phyloP scores from a whole-genome alignment of 177 flowering plant genomes.

The Viscum album region DNA sequence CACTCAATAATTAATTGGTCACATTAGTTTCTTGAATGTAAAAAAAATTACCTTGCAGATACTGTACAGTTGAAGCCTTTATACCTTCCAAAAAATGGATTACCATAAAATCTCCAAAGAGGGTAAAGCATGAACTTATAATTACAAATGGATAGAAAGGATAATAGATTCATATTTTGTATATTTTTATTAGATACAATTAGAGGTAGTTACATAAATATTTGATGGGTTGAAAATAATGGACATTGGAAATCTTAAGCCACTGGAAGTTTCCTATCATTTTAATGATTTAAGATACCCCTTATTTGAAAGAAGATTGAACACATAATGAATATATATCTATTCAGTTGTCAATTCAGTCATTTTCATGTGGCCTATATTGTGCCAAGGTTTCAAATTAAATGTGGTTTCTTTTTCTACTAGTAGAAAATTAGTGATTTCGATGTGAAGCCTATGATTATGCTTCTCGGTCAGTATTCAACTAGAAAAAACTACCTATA shows the following conservation, averaged over 20 bases:
- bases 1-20: background rate
- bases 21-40: background rate
- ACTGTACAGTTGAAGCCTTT: background rate
- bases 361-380: too few species aligned
- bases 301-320: background rate
- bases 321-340: too few species aligned
- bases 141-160: too few species aligned
- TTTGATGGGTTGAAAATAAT: constrained; percentile 81
- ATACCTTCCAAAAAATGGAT: background rate
- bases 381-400: too few species aligned
- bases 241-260: constrained; percentile 77
- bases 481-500: background rate
- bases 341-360: too few species aligned
- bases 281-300: constrained; percentile 91
- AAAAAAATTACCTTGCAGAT: background rate
- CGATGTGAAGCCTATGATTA: constrained; percentile 1
- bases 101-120: background rate
- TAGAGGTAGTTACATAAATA: constrained; percentile 66
- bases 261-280: constrained; percentile 69
- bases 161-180: too few species aligned
- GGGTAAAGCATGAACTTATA: background rate
- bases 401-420: too few species aligned
- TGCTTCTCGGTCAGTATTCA: background rate
- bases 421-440: background rate
- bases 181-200: constrained; percentile 19